Percentiles rank a stretch among this genome's conserved stretches.
phyloP scores from a whole-genome alignment of 2,329 filamentous ascomycete species.

The Pseudovirgaria hyperparasitica region DNA sequence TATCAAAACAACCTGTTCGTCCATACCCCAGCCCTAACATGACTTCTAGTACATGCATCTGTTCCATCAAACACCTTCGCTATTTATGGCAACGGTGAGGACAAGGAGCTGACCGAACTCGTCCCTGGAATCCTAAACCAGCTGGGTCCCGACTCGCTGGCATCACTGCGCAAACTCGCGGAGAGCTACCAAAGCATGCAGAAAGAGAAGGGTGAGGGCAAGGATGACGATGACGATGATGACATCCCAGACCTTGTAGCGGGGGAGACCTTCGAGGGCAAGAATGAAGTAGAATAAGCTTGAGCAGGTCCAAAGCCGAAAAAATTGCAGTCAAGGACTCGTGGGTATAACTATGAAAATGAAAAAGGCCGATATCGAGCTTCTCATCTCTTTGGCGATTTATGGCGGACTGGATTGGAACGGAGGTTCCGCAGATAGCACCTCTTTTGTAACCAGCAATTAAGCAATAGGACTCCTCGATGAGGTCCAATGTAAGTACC shows the following conservation, averaged over 20 bases:
- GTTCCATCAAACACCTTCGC: slow-evolving; percentile 98
- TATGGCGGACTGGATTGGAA: too few relatives aligned
- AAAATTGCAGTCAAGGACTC: too few relatives aligned
- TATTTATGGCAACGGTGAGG: slow-evolving; percentile 97
- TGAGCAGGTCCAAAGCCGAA: too few relatives aligned
- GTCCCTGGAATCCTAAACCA: slow-evolving; percentile 99
- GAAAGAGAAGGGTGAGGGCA: slow-evolving; percentile 72
- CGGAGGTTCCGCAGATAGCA: too few relatives aligned
- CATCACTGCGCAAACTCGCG: slow-evolving; percentile 92
- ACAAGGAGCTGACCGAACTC: slow-evolving; percentile 99
- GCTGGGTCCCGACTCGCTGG: slow-evolving; percentile 94
- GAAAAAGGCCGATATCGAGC: too few relatives aligned
- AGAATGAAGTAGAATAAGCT: slow-evolving; percentile 73
- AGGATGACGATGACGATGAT: slow-evolving; percentile 60
- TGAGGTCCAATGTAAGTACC: too few relatives aligned
- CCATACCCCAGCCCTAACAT: slow-evolving; percentile 1
- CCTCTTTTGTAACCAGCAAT: too few relatives aligned
- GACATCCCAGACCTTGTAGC: slow-evolving; percentile 96
- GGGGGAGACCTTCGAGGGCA: slow-evolving; percentile 96
- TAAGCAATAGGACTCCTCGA: too few relatives aligned
- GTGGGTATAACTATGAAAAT: too few relatives aligned
- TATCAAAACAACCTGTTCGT: neutral
- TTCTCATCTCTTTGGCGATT: too few relatives aligned
- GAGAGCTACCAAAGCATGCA: slow-evolving; percentile 99
- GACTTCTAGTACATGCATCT: slow-evolving; percentile 71